Evolutionary conservation across 768 basidiomycete species (phyloP).

Genomic region (Kondoa subrosea): DNA sequence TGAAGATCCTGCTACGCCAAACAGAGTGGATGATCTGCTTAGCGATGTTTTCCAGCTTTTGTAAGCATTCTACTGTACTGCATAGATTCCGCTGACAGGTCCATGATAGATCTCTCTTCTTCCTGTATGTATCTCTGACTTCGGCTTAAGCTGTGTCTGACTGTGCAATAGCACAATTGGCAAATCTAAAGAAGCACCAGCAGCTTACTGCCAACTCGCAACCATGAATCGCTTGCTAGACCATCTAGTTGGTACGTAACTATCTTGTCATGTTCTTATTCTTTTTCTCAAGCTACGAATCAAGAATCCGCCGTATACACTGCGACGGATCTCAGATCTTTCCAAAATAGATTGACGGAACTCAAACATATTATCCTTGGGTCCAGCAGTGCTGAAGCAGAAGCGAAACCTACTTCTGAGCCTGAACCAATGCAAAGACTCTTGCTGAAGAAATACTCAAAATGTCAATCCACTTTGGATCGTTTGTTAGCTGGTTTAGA

Average conservation of each 20-base stretch:
- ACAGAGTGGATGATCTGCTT: slow-evolving; percentile 83
- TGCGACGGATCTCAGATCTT: slow-evolving; percentile 73
- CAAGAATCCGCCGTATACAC: slow-evolving; percentile 90
- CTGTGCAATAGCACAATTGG: slow-evolving; percentile 45
- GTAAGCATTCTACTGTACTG: too few relatives aligned
- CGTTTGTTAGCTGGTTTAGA: slow-evolving; percentile 69
- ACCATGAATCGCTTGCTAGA: slow-evolving; percentile 45
- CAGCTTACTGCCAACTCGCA: slow-evolving; percentile 87
- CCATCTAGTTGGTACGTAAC: too few relatives aligned
- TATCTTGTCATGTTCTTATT: too few relatives aligned
- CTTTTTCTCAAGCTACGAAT: too few relatives aligned
- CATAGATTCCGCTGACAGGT: too few relatives aligned
- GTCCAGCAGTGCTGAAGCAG: background rate
- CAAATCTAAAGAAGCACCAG: slow-evolving; percentile 82
- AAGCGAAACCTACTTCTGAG: slow-evolving; percentile 2
- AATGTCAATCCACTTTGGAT: slow-evolving; percentile 45
- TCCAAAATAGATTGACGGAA: slow-evolving; percentile 60
- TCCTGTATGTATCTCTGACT: slow-evolving; percentile 38
- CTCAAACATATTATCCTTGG: slow-evolving; percentile 70
- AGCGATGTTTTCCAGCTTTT: slow-evolving; percentile 83
- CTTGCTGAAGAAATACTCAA: background rate
- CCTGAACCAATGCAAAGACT: background rate
- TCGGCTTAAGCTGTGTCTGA: background rate
- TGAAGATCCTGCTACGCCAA: slow-evolving; percentile 30
- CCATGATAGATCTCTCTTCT: slow-evolving; percentile 97